These are phyloP conservation scores for Cercophora scortea DNA, from an alignment of 495 filamentous ascomycete species.

Conservation along the genomic window DNA sequence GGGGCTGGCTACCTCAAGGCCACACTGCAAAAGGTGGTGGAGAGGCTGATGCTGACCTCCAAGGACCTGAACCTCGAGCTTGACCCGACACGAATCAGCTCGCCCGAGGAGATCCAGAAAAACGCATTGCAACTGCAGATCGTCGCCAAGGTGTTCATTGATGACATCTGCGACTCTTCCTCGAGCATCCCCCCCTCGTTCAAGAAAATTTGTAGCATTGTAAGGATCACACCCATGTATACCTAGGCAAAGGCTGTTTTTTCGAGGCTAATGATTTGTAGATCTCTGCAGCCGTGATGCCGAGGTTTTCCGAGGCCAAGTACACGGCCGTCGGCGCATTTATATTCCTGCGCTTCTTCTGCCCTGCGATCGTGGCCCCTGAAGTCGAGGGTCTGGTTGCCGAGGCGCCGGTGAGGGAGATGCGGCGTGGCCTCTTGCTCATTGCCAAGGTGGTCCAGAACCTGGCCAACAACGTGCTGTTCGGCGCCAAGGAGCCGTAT, in stretches of 20 bases:
- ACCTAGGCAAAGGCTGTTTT: no score
- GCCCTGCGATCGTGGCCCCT: conserved; percentile 59
- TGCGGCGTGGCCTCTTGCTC: conserved; percentile 55
- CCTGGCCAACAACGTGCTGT: conserved; percentile 61
- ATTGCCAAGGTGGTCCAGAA: conserved; percentile 64
- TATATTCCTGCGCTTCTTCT: conserved; percentile 63
- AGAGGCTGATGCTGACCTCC: conserved; percentile 50
- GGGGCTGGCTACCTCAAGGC: conserved; percentile 51
- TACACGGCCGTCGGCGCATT: conserved; percentile 63
- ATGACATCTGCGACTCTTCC: conserved; percentile 54
- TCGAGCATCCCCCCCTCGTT: conserved; percentile 53
- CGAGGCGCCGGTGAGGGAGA: conserved; percentile 51
- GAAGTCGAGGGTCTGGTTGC: conserved; percentile 56
- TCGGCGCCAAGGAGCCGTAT: conserved; percentile 62
- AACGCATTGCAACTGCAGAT: conserved; percentile 53
- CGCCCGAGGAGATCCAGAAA: conserved; percentile 49
- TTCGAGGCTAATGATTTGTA: background rate
- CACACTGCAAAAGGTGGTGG: conserved; percentile 56
- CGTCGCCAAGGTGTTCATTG: conserved; percentile 58
- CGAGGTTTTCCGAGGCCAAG: conserved; percentile 57
- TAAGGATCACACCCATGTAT: no score
- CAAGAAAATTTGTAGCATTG: conserved; percentile 54
- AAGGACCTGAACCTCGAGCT: conserved; percentile 58
- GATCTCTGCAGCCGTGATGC: conserved; percentile 49
- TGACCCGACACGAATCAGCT: conserved; percentile 49